Evolutionary conservation across 2,329 filamentous ascomycete species (phyloP), one percentile per base, ranked within the genome.

Genomic region (Colletotrichum graminicola): DNA sequence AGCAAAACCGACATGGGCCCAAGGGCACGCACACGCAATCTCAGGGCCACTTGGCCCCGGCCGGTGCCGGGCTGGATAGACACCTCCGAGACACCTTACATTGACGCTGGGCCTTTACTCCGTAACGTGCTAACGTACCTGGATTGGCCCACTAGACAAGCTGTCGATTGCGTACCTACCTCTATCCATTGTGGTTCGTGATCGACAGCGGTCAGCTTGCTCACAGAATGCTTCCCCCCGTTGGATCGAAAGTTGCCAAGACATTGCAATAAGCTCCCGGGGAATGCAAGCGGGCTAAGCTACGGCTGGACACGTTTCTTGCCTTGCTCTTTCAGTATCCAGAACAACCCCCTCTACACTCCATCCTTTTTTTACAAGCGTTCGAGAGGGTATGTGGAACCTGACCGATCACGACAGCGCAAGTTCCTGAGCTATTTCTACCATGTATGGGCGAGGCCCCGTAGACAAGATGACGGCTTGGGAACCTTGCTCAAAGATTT

Each of bases 1-100:
- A 72, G 67, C 62, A 41, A 52, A 47, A 41, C 43, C 26, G 57
- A 26, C 52, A 55, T 21, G 32, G 41, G 57, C 26, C 1, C 23
- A 21, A 43, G 43, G 43, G 57, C 23, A 32, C 56, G 36, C 63
- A 68, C 47, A 72, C 66, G 70, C 49, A 71, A 72, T 34, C 55
- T 32, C 34, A 57, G 39, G 45, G 45, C 61, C 68, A 71, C 64
- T 55, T 68, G 52, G 64, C 43, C 56, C 59, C 68, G 59, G 59
- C 59, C 65, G 57, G 59, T 47, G 65, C 39, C 52, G 45, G 68
- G 43, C 52, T 52, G 36, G 43, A 51, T 43, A 41, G n/a, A 55
- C 18, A 23, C 32, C 32, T 18, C 23, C 10, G 26, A 67, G n/a
- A 16, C 47, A 26, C 23, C 41, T 45, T 45, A 10, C 18, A 45